These are phyloP conservation scores for Myxozyma vanderwaltii DNA, from an alignment of 805 yeast genomes.

Conservation along the genomic window DNA sequence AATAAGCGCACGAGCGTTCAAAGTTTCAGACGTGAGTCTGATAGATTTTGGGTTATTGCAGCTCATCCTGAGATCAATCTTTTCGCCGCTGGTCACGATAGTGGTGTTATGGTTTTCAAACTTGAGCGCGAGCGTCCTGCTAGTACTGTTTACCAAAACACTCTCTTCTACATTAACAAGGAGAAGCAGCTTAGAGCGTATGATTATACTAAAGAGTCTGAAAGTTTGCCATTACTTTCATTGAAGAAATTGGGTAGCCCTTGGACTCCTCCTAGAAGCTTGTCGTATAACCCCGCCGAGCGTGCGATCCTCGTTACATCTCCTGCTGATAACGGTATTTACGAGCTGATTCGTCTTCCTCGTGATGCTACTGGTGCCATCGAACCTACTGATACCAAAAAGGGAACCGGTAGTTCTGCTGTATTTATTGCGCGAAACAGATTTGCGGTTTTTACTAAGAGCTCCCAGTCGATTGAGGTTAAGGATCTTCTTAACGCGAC, in stretches of 20 bases:
- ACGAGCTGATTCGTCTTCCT: slow-evolving; percentile 76
- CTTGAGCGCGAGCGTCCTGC: slow-evolving; percentile 98
- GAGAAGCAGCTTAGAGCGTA: slow-evolving; percentile 85
- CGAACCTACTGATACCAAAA: slow-evolving; percentile 78
- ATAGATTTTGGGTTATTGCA: slow-evolving; percentile 90
- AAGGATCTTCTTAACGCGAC: slow-evolving; percentile 79
- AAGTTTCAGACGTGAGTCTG: slow-evolving; percentile 90
- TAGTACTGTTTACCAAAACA: slow-evolving; percentile 69
- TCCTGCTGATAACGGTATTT: slow-evolving; percentile 60
- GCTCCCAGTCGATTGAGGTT: slow-evolving; percentile 69
- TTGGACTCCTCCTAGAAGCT: slow-evolving; percentile 81
- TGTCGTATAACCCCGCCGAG: slow-evolving; percentile 92
- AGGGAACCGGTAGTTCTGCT: slow-evolving; percentile 83
- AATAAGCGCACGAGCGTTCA: slow-evolving; percentile 91
- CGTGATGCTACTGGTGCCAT: slow-evolving; percentile 90
- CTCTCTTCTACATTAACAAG: slow-evolving; percentile 71
- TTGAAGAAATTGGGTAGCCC: slow-evolving; percentile 81
- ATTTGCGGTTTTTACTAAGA: slow-evolving; percentile 75
- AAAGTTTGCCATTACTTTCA: slow-evolving; percentile 76
- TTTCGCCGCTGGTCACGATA: slow-evolving; percentile 92
- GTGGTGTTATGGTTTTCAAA: slow-evolving; percentile 97
- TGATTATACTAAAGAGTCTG: slow-evolving; percentile 64
- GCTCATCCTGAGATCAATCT: slow-evolving; percentile 88
- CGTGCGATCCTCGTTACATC: slow-evolving; percentile 80
- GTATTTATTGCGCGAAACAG: slow-evolving; percentile 92